Evolutionary conservation across 2,329 filamentous ascomycete genomes (phyloP), one percentile per base, ranked within the genome.

Genomic region (Ophiognomonia clavigignenti-juglandacearum): DNA sequence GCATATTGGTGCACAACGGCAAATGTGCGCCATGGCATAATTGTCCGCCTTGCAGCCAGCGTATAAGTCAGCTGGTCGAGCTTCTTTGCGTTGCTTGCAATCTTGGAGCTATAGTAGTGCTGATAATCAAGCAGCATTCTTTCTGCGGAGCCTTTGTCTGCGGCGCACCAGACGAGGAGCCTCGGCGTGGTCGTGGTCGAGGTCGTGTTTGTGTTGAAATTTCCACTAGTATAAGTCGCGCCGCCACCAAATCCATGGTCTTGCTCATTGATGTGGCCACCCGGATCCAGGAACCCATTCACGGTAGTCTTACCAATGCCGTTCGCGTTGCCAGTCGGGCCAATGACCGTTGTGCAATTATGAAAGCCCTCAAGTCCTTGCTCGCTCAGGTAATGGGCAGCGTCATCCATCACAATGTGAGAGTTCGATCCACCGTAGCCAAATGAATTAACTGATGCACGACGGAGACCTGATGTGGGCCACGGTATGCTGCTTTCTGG

Each of bases 41-140:
- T 51, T 31, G 54, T 63, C 32, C 61, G 51, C 10, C 59, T 53
- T 6, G 54, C 41, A 2, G 56, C 55, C 23, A 64, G 51, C 2
- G 61, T 64, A 37, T 56, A 61, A 1, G 59, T 58, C 18, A 65
- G 52, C 9, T 51, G 50, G 3, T 54, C 49, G 18, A 63, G 49
- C 16, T 51, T 56, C 10, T 11, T 23, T 3, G 7, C 26, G 13
- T 29, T 29, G 7, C 26, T 13, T 7, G 26, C 26, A 29, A 29
- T 29, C 7, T 29, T 7, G 13, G 7, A 7, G 13, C 7, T 13
- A 29, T 7, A 29, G 26, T 23, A 13, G 18, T 38, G 7, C 22
- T 22, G 6, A 19, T 20, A 20, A 9, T 18, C 11, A 13, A 14
- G 19, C 36, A 14, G 3, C 26, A 5, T 11, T 5, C 10, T 14